Evolutionary conservation across 1,284 basidiomycete species (phyloP).

Genomic region (Xanthoconium separans): DNA sequence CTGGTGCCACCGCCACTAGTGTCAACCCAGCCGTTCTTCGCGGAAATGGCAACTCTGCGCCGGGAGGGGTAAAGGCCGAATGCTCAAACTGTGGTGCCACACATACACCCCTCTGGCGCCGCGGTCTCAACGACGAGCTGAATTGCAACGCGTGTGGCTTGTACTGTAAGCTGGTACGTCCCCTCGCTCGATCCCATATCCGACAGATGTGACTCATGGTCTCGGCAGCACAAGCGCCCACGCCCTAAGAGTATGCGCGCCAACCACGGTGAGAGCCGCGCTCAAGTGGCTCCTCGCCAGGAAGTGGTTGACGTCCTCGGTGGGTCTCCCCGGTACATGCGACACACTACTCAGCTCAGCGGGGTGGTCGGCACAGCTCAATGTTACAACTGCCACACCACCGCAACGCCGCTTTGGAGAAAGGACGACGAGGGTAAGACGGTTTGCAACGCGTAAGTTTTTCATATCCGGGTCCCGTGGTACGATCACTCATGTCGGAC

Average conservation of each 20-base stretch:
- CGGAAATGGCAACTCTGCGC: slow-evolving; percentile 40
- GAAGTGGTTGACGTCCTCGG: slow-evolving; percentile 53
- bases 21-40: slow-evolving; percentile 41
- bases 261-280: slow-evolving; percentile 59
- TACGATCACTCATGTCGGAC: slow-evolving; percentile 11
- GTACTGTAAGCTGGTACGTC: slow-evolving; percentile 72
- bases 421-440: slow-evolving; percentile 92
- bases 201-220: not conserved
- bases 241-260: slow-evolving; percentile 82
- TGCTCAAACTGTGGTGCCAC: slow-evolving; percentile 83
- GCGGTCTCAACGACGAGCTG: slow-evolving; percentile 78
- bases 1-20: slow-evolving; percentile 60
- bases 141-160: slow-evolving; percentile 83
- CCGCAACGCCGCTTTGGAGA: slow-evolving; percentile 87
- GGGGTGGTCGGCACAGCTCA: slow-evolving; percentile 50
- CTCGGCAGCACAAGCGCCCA: slow-evolving; percentile 69
- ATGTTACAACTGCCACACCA: slow-evolving; percentile 89
- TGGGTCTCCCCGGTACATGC: slow-evolving; percentile 34
- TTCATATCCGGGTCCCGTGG: not conserved
- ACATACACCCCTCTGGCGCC: slow-evolving; percentile 78
- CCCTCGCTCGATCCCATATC: not conserved
- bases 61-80: slow-evolving; percentile 80
- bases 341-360: slow-evolving; percentile 26
- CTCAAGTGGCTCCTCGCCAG: slow-evolving; percentile 56
- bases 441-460: slow-evolving; percentile 82